These are phyloP conservation scores for Naganishia liquefaciens DNA, from an alignment of 1,284 basidiomycete species.

Conservation along the genomic window DNA sequence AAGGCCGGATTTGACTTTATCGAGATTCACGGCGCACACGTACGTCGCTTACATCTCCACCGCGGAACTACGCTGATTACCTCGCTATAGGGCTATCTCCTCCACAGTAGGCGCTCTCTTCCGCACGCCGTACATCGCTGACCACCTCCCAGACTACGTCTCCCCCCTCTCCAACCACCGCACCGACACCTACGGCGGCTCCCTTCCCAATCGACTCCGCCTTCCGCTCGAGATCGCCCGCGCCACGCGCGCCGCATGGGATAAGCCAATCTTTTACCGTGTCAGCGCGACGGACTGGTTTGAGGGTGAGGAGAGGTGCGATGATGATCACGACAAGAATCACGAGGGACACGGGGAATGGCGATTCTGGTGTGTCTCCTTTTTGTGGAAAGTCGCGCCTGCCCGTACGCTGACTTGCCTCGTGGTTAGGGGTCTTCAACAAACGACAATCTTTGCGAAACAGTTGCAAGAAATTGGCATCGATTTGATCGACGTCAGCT, in stretches of 20 bases:
- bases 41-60: slow-evolving; percentile 6
- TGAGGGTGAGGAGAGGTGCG: slow-evolving; percentile 57
- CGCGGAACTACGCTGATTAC: slow-evolving; percentile 26
- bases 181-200: slow-evolving; percentile 71
- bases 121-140: not conserved
- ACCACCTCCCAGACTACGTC: slow-evolving; percentile 56
- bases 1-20: slow-evolving; percentile 75
- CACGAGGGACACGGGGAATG: slow-evolving; percentile 39
- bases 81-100: slow-evolving; percentile 31
- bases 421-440: slow-evolving; percentile 68
- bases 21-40: slow-evolving; percentile 72
- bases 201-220: slow-evolving; percentile 70
- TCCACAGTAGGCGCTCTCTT: slow-evolving; percentile 35
- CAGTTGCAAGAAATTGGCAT: slow-evolving; percentile 65
- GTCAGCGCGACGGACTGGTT: slow-evolving; percentile 76
- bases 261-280: slow-evolving; percentile 72
- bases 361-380: slow-evolving; percentile 48
- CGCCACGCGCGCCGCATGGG: slow-evolving; percentile 62
- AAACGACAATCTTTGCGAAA: slow-evolving; percentile 64
- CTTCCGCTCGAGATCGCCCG: slow-evolving; percentile 64
- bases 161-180: slow-evolving; percentile 72
- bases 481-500: slow-evolving; percentile 70
- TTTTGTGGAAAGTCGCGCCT: too few species aligned
- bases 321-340: slow-evolving; percentile 61
- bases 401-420: not conserved